Base-by-base conservation (phyloP, 140 eudicot genomes). In the Oenanthe javanica region DNA sequence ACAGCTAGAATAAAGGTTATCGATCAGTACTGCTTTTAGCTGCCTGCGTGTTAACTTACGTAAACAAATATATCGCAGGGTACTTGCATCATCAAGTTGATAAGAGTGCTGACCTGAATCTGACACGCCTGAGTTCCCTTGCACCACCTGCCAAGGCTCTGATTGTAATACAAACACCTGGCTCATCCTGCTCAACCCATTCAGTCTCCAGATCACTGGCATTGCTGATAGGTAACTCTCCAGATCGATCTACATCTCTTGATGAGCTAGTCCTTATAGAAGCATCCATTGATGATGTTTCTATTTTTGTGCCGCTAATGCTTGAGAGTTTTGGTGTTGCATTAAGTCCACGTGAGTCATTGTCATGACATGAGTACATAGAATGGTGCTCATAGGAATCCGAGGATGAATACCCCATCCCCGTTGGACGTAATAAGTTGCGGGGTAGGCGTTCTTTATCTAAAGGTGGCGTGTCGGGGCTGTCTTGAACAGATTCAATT, bases 121-220 rank as follows among this genome's bases (percentile, higher is more conserved):
- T 84, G 42, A 90, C 92, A 59, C 95, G 95, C 92, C 95, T 88
- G 84, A 94, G 97, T 84, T 94, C 98, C 83, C 97, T 81, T 77
- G 79, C 83, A 10, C 98, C 98, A 83, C 83, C 90, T 51, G 92
- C 87, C 87, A 86, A 75, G 78, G 89, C 85, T 90, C 92, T 84
- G 82, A 90, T 85, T 66, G 92, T 90, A 82, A 90, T 90, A 82
- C 88, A 90, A 19, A 90, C 95, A 11, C 95, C 95, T 64, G 95
- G 92, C 64, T 90, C 95, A 43, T 90, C 95, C 79, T 90, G 90
- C 79, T 90, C 95, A 18, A 90, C 89, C 95, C 95, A 90, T 78
- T 90, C 92, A 61, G 95, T 86, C 80, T 90, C 92, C 85, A 88
- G 12, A 63, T 90, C 90, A 82, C 92, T 90, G 6, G 92, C 90